These are phyloP conservation scores for Craterostigma plantagineum DNA, from an alignment of 257 asterid genomes.

Conservation along the genomic window DNA sequence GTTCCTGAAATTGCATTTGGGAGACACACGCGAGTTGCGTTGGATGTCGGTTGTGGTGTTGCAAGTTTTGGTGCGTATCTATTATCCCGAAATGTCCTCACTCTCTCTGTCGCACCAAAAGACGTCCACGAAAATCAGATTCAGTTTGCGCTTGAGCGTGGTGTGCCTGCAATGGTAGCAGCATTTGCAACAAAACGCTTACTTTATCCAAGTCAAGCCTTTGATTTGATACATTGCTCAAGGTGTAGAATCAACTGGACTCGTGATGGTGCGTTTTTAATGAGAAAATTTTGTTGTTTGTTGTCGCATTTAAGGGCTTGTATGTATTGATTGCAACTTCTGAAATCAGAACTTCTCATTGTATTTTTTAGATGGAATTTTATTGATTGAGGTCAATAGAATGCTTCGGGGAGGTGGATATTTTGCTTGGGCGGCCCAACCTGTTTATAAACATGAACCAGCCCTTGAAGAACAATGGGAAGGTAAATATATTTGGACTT, in stretches of 20 bases:
- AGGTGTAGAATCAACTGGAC: constrained; percentile 97
- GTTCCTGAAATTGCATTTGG: constrained; percentile 86
- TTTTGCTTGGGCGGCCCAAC: constrained; percentile 96
- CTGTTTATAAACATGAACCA: constrained; percentile 84
- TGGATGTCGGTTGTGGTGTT: constrained; percentile 95
- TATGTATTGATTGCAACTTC: too few relatives aligned
- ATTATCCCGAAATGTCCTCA: constrained; percentile 52
- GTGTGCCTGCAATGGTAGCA: constrained; percentile 92
- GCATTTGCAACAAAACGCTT: constrained; percentile 69
- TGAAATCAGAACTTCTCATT: too few relatives aligned
- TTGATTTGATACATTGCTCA: constrained; percentile 85
- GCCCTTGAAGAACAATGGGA: constrained; percentile 81
- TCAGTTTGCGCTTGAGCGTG: constrained; percentile 95
- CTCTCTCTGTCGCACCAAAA: constrained; percentile 89
- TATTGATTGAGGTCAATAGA: constrained; percentile 87
- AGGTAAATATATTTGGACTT: constrained; percentile 26
- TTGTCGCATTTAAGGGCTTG: constrained; percentile 20
- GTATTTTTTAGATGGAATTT: constrained; percentile 78
- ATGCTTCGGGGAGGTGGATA: constrained; percentile 94
- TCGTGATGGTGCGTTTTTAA: constrained; percentile 82
- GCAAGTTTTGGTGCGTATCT: constrained; percentile 97
- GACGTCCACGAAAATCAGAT: constrained; percentile 95
- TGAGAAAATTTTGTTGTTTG: constrained; percentile 75
- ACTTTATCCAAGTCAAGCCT: constrained; percentile 87
- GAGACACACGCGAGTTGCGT: constrained; percentile 59